These are phyloP conservation scores for Sclerotinia trifoliorum DNA, from an alignment of 2,329 filamentous ascomycete genomes.

Conservation along the genomic window DNA sequence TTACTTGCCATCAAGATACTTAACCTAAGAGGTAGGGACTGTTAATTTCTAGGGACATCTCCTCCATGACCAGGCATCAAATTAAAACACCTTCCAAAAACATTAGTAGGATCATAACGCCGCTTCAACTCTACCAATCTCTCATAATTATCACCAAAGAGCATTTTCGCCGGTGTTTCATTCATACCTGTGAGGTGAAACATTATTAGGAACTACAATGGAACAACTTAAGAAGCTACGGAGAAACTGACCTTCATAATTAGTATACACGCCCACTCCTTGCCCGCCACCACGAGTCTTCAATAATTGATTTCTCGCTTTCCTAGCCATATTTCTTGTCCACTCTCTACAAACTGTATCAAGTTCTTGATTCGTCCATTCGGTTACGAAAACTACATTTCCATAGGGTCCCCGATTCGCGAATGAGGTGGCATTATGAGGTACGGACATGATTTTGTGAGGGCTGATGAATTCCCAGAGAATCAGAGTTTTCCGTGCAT, in stretches of 20 bases:
- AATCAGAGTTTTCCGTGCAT: conserved; percentile 30
- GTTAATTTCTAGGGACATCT: not conserved
- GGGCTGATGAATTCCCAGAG: conserved; percentile 31
- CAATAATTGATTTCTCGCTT: conserved; percentile 10
- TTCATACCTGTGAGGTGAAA: not conserved
- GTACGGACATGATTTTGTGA: conserved; percentile 28
- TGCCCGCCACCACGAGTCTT: not conserved
- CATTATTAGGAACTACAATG: not conserved
- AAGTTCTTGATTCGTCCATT: conserved; percentile 34
- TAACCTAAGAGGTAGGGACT: too few relatives aligned
- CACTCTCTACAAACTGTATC: conserved; percentile 27
- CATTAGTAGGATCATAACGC: conserved; percentile 27
- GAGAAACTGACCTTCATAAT: not conserved
- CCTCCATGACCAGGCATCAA: not conserved
- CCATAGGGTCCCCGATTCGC: conserved; percentile 36
- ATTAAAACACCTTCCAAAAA: conserved; percentile 12
- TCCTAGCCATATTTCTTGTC: conserved; percentile 25
- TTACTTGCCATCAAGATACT: not conserved
- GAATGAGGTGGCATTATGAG: conserved; percentile 33
- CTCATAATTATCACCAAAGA: conserved; percentile 27
- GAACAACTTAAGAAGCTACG: not conserved
- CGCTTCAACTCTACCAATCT: conserved; percentile 28
- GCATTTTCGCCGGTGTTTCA: conserved; percentile 19
- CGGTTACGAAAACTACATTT: conserved; percentile 34
- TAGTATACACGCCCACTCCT: conserved; percentile 11